Percentiles rank a stretch among this genome's conserved stretches.
phyloP scores from a whole-genome alignment of 176 grass and related monocot species.

The Carex pumila region DNA sequence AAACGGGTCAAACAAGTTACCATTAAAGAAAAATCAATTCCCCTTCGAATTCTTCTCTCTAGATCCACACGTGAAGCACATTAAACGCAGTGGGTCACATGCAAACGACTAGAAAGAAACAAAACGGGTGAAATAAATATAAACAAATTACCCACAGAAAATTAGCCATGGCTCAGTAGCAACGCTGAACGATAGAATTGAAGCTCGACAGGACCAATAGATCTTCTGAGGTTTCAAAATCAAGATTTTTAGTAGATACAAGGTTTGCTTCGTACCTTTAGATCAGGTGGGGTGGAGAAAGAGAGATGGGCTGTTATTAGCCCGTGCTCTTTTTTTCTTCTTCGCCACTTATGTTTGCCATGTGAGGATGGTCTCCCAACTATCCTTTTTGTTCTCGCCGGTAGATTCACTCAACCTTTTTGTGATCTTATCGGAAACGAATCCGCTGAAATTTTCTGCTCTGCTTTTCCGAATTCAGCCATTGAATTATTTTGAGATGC shows the following conservation, averaged over 20 bases:
- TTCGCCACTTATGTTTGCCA: background rate
- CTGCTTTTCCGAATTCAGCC: too few species aligned
- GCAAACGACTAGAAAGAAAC: slow-evolving; percentile 10
- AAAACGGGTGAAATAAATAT: background rate
- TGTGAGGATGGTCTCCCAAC: background rate
- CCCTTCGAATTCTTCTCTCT: background rate
- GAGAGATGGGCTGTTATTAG: background rate
- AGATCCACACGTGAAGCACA: background rate
- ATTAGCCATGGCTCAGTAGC: background rate
- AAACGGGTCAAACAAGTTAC: slow-evolving; percentile 21
- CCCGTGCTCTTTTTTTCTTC: background rate
- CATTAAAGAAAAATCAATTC: background rate
- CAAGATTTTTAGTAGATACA: background rate
- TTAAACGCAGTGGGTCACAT: background rate
- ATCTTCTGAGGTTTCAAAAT: background rate
- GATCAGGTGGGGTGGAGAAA: background rate
- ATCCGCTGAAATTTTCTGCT: too few species aligned
- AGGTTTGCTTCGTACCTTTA: background rate
- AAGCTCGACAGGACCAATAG: background rate
- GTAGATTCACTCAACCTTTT: too few species aligned
- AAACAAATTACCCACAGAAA: slow-evolving; percentile 25
- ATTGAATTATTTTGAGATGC: too few species aligned
- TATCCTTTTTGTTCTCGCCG: background rate
- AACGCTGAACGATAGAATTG: background rate
- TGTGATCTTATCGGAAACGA: too few species aligned